Conservation (phyloP, 768 basidiomycete species). For the Candolleomyces eurysporus region DNA sequence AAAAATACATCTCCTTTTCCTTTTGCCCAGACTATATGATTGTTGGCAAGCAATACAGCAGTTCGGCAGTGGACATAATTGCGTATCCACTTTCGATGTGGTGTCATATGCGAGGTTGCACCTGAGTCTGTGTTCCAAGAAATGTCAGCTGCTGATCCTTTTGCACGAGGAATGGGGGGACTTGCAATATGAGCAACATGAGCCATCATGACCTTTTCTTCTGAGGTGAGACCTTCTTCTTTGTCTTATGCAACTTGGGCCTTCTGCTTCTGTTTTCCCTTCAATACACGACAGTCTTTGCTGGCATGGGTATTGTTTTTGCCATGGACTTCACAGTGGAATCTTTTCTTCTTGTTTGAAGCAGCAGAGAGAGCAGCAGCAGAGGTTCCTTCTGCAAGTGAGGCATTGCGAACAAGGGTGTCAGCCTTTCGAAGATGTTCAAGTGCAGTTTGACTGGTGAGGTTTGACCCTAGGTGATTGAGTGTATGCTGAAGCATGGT, state of each 20-base stretch:
- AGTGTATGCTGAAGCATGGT: neutral
- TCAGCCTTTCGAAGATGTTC: neutral
- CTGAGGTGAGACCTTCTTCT: neutral
- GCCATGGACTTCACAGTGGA: neutral
- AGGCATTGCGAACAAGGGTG: neutral
- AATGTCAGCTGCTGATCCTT: neutral
- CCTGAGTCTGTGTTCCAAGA: constrained; percentile 17
- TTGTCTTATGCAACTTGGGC: neutral
- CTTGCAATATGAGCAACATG: neutral
- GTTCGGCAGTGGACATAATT: constrained; percentile 1
- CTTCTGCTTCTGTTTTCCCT: neutral
- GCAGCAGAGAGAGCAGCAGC: neutral
- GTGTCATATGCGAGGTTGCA: constrained; percentile 19
- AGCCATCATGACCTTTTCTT: neutral
- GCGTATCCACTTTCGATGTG: constrained; percentile 11
- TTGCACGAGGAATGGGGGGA: neutral
- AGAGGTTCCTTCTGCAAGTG: neutral
- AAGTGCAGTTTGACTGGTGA: neutral
- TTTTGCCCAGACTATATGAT: constrained; percentile 9
- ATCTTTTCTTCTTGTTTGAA: neutral
- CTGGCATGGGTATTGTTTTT: neutral
- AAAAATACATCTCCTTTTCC: constrained; percentile 10
- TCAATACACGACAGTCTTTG: neutral
- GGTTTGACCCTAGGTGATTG: neutral
- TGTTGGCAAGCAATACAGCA: constrained; percentile 14